Evolutionary conservation across 164 flowering plant species (phyloP), one percentile per base, ranked within the genome.

Genomic region (Vitis amurensis): DNA sequence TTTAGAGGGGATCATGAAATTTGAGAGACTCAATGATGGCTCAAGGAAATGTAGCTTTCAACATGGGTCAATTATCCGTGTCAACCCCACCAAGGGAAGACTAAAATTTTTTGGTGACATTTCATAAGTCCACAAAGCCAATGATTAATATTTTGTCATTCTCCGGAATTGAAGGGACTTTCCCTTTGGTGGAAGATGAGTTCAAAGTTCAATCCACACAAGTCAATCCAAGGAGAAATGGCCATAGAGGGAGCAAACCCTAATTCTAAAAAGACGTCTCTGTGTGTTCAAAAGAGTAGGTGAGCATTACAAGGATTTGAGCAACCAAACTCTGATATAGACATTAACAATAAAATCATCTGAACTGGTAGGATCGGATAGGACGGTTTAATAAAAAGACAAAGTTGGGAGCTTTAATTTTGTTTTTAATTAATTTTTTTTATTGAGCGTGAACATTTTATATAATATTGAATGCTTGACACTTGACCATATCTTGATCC

Each of bases 61-160:
- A 67, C 63, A 53, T 50, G 64, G 57, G 78, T 67, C 78, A 61
- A 71, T 75, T 49, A 63, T 52, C 79, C 66, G 56, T 70, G 78
- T 70, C 74, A 70, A 75, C 65, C 68, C 69, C 69, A 68, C 72
- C 58, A 16, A 71, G 11, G 49, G 29, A 55, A 66, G 68, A 31
- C 55, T 51, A 64, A 51, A 37, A 37, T 37, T 4, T 37, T 63
- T 71, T n/a, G 55, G 74, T 62, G 62, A 64, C 55, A 68, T 48
- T 72, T 73, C 71, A 68, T 27, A 55, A 67, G 65, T 73, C 74
- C 55, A 57, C 55, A 73, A 66, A 57, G 11, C 50, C 69, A 66
- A 77, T 70, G 69, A 77, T 73, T 69, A 44, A 19, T 11, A 23
- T 44, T n/a, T 51, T 67, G 68, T 56, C 59, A 3, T 68, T 51